Evolutionary conservation across 2,329 filamentous ascomycete species (phyloP).

Genomic region (Myriosclerotinia duriaeana): DNA sequence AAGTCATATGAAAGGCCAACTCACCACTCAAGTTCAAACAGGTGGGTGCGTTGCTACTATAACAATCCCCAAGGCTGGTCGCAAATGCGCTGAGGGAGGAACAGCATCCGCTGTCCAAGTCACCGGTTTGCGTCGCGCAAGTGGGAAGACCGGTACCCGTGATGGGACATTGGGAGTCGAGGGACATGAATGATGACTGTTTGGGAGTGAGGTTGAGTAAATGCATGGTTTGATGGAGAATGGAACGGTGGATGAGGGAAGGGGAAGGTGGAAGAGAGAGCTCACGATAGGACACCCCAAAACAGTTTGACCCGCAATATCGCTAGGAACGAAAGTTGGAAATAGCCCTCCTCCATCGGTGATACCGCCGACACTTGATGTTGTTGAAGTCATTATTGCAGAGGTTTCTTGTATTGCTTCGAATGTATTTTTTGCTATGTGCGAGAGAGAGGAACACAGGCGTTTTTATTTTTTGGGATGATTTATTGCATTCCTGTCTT

Average conservation of each 20-base stretch:
- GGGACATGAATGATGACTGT: slow-evolving; percentile 22
- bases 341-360: slow-evolving; percentile 15
- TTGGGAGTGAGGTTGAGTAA: neutral
- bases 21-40: slow-evolving; percentile 20
- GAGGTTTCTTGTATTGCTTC: neutral
- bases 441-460: neutral
- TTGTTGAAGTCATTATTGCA: neutral
- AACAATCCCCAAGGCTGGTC: neutral
- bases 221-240: neutral
- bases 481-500: neutral
- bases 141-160: slow-evolving; percentile 9
- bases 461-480: neutral
- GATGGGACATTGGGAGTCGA: slow-evolving; percentile 18
- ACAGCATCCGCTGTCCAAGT: slow-evolving; percentile 13
- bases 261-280: neutral
- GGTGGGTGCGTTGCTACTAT: slow-evolving; percentile 8
- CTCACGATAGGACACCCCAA: slow-evolving; percentile 22
- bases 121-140: slow-evolving; percentile 10
- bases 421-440: neutral
- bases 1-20: too few relatives aligned
- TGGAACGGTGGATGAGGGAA: neutral
- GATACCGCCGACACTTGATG: neutral
- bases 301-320: slow-evolving; percentile 8
- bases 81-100: slow-evolving; percentile 10
- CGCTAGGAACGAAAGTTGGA: slow-evolving; percentile 11